Conservation (phyloP, 768 basidiomycete species). For the Boletus sensibilis region DNA sequence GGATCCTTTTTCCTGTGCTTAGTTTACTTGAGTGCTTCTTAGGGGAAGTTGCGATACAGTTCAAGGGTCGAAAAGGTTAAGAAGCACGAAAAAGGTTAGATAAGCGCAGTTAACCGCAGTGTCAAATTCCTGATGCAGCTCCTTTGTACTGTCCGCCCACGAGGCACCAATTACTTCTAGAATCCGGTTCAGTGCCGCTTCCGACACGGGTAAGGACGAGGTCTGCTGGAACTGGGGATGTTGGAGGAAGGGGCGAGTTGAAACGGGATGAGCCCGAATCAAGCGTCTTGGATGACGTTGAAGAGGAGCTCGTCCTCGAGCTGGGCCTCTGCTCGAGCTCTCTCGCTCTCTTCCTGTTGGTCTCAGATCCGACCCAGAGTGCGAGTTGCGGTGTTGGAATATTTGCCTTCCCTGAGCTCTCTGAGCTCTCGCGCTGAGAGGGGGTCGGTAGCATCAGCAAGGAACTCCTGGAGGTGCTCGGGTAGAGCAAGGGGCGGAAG, state of each 20-base stretch:
- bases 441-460: background rate
- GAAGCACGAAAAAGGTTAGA: no score
- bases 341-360: background rate
- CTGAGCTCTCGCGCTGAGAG: background rate
- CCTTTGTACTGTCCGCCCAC: background rate
- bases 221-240: no score
- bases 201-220: background rate
- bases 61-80: no score
- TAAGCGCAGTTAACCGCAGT: no score
- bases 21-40: no score
- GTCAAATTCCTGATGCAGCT: background rate
- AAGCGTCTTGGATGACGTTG: background rate
- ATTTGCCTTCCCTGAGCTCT: background rate
- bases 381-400: fast-evolving
- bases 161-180: background rate
- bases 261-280: fast-evolving
- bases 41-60: no score
- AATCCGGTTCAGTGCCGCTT: background rate
- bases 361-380: fast-evolving
- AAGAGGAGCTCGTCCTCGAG: background rate
- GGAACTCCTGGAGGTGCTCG: background rate
- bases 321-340: background rate
- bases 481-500: background rate
- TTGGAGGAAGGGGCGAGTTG: background rate
- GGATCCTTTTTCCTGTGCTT: no score